Percentiles rank a stretch among this genome's conserved stretches.
Conservation (phyloP, 495 filamentous ascomycete genomes). For the Cercophora samala region DNA sequence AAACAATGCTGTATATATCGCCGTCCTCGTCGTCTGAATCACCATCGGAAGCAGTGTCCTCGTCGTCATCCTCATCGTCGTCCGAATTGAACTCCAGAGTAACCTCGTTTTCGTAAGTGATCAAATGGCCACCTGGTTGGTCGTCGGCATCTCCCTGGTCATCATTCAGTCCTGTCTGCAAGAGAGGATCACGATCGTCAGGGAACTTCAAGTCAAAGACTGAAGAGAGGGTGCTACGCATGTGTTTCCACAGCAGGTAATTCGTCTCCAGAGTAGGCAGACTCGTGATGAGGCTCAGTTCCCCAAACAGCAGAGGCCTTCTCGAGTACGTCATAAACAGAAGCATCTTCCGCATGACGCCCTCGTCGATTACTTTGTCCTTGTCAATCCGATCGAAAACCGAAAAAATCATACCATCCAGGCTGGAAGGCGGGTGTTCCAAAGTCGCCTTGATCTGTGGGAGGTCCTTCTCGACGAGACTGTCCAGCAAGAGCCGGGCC, state of each 20-base stretch:
- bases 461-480: conserved; percentile 14
- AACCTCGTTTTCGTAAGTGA: background rate
- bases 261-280: conserved; percentile 12
- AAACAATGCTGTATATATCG: background rate
- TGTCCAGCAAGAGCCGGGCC: conserved; percentile 18
- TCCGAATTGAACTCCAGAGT: background rate
- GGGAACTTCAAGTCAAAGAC: conserved; percentile 20
- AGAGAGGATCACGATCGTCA: conserved; percentile 5
- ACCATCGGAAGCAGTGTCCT: background rate
- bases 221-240: conserved; percentile 14
- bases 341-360: conserved; percentile 16
- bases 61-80: background rate
- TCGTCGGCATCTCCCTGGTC: background rate
- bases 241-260: conserved; percentile 18
- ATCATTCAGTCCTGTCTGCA: background rate
- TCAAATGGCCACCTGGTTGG: background rate
- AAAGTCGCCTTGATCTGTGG: conserved; percentile 15
- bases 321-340: conserved; percentile 17
- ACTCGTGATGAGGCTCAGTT: conserved; percentile 12
- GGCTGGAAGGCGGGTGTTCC: conserved; percentile 14
- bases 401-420: conserved; percentile 20
- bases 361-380: conserved; percentile 13
- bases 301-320: conserved; percentile 15
- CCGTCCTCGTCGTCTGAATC: background rate
- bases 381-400: conserved; percentile 16